These are phyloP conservation scores for Discostella stelligeroides DNA, from an alignment of 108 stramenopile genomes.

Conservation along the genomic window DNA sequence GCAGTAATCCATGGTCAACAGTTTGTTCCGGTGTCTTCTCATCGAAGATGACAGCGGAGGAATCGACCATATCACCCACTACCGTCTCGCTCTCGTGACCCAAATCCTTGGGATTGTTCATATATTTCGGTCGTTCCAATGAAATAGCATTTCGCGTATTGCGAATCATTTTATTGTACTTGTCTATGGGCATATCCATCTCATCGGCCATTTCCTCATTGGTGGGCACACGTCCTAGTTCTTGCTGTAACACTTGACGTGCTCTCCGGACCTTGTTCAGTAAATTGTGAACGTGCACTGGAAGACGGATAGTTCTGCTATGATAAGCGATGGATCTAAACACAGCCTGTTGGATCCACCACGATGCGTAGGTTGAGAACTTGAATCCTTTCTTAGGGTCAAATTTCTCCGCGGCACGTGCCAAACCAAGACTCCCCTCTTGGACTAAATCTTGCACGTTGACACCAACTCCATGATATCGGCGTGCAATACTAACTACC, in stretches of 20 bases:
- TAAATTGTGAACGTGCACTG: conserved; percentile 97
- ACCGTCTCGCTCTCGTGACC: conserved; percentile 79
- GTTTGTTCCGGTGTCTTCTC: conserved; percentile 65
- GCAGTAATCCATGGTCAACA: conserved; percentile 78
- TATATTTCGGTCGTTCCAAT: conserved; percentile 79
- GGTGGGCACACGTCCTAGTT: conserved; percentile 83
- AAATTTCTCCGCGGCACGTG: conserved; percentile 88
- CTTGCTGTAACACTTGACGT: conserved; percentile 57
- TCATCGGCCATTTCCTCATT: conserved; percentile 89
- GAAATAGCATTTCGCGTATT: conserved; percentile 81
- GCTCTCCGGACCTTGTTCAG: conserved; percentile 83
- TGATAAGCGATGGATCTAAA: conserved; percentile 93
- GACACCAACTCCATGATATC: conserved; percentile 87
- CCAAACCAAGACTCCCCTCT: conserved; percentile 87
- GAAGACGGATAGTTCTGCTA: conserved; percentile 91
- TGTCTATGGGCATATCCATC: conserved; percentile 78
- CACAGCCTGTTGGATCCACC: conserved; percentile 94
- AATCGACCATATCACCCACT: conserved; percentile 75
- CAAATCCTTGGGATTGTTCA: conserved; percentile 83
- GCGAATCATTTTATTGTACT: conserved; percentile 85
- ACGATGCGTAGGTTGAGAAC: conserved; percentile 90
- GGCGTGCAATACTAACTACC: conserved; percentile 89
- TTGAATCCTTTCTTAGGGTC: conserved; percentile 90
- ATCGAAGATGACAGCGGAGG: conserved; percentile 51
- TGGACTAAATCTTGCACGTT: conserved; percentile 85